phyloP scores from a whole-genome alignment of 306 rosid species.

The Prinsepia uniflora region DNA sequence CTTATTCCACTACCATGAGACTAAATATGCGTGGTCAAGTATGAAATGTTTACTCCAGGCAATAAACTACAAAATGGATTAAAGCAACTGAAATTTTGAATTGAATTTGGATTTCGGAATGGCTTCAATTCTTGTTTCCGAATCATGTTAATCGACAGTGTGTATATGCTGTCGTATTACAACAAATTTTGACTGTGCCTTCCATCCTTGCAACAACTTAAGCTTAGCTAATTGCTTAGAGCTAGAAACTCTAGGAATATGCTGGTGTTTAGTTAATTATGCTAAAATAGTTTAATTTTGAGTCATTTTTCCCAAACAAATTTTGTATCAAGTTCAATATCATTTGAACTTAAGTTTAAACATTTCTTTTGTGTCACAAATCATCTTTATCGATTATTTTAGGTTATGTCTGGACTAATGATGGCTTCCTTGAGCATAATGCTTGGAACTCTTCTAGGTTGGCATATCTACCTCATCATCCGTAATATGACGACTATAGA shows the following conservation, averaged over 20 bases:
- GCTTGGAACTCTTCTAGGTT: slow-evolving; percentile 63
- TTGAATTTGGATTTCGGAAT: not conserved
- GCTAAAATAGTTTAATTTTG: slow-evolving; percentile 8
- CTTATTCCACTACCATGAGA: not conserved
- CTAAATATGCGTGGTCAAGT: not conserved
- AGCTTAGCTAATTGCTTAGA: not conserved
- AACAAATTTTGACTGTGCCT: not conserved
- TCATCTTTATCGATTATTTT: slow-evolving; percentile 5
- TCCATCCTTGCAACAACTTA: not conserved
- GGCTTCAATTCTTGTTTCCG: not conserved
- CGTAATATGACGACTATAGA: slow-evolving; percentile 87
- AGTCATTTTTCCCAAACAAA: too few relatives aligned
- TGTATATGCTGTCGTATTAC: not conserved
- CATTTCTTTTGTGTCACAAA: not conserved
- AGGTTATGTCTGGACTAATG: slow-evolving; percentile 57
- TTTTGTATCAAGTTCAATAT: not conserved
- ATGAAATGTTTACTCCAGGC: not conserved
- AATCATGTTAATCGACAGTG: too few relatives aligned
- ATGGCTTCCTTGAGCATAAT: slow-evolving; percentile 47
- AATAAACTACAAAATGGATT: not conserved
- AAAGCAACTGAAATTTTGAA: not conserved
- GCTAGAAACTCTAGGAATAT: not conserved
- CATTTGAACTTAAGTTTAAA: not conserved
- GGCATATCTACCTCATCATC: slow-evolving; percentile 81
- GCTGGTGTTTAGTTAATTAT: not conserved